Base-by-base conservation (phyloP, 495 filamentous ascomycete genomes). In the Daldinia vernicosa region DNA sequence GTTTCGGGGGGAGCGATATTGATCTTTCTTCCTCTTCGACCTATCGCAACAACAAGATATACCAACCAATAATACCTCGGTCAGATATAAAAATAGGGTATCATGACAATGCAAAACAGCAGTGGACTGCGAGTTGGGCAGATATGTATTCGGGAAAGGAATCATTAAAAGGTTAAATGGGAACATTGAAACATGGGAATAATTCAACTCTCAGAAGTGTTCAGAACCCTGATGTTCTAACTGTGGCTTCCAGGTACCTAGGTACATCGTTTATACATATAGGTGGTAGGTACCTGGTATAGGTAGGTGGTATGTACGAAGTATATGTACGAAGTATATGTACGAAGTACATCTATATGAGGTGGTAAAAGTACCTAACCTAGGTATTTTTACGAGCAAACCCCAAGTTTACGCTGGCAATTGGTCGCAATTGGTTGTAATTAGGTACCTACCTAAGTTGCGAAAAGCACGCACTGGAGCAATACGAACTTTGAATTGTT, bases 51-150 rank as follows among this genome's bases (percentile, higher is more conserved):
- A 35, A 43, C 59, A 50, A 67, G 60, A 64, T 45, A 65, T 55
- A 39, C 47, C 65, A 65, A 61, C 64, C 50, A 62, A 68, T 62
- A 56, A 65, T 55, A 59, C 27, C 30, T 56, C 37, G 37, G 40
- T 57, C 19, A 60, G 50, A 52, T 56, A 65, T 68, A 61, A 60
- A 35, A 64, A 61, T 55, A 62, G 65, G 70, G 70, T 72, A 72
- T 72, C 70, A 68, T 68, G 60, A 26, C 43, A 63, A 64, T 72
- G 63, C 37, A 63, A 50, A 6, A 55, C 53, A 51, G 51, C n/a
- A 27, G 33, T 50, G 39, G 22, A 61, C 43, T 63, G 58, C 43
- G 15, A 60, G 39, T 52, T 17, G 45, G 22, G 27, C 53, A 53
- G 52, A 60, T 52, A 67, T 67, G 64, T 67, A 63, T 55, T 60